Base-by-base conservation (phyloP, 108 stramenopile genomes). In the Asterionellopsis glacialis region DNA sequence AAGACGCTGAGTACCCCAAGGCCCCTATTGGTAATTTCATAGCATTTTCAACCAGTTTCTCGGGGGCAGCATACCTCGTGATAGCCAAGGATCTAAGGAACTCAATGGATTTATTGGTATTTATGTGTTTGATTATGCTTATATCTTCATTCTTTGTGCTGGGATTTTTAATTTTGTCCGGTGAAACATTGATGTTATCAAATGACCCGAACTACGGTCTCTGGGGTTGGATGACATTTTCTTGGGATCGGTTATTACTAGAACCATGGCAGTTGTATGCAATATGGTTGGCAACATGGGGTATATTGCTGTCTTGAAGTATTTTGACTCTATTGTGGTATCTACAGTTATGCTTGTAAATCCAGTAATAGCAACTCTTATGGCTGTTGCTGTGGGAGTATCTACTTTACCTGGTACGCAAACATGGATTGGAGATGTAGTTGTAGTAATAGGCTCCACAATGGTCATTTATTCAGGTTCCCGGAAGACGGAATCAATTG, bases 261-360 rank as follows among this genome's bases (percentile, higher is more conserved):
- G 77, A 79, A 57, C 12, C 45, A 68, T 79, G 23, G 77, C 66
- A 5, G n/a, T 79, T 24, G 38, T 73, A 12, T 79, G 77, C 54
- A 79, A 79, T 60, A 45, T 52, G 21, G 41, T 79, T 13, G 73
- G 77, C 0, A 79, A 70, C 9, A 72, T 60, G 18, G 77, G 77
- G 9, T 79, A 72, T 28, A 52, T 79, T 52, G 73, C 73, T 0
- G 60, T 75, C 53, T 64, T 79, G 74, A 74, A 79, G 18, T 79
- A 79, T 38, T 79, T 79, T 45, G 77, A 79, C 19, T 54, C 73
- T 0, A 50, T 79, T 27, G 74, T 75, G 6, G 45, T 68, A 0
- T 18, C 68, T 22, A 79, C 66, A 44, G 73, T 75, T 0, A 79
- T 75, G 73, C 57, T 79, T 13, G 40, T 75, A 61, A 73, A 79